phyloP scores from a whole-genome alignment of 2,329 filamentous ascomycete genomes.

The Diaporthe humulicola region DNA sequence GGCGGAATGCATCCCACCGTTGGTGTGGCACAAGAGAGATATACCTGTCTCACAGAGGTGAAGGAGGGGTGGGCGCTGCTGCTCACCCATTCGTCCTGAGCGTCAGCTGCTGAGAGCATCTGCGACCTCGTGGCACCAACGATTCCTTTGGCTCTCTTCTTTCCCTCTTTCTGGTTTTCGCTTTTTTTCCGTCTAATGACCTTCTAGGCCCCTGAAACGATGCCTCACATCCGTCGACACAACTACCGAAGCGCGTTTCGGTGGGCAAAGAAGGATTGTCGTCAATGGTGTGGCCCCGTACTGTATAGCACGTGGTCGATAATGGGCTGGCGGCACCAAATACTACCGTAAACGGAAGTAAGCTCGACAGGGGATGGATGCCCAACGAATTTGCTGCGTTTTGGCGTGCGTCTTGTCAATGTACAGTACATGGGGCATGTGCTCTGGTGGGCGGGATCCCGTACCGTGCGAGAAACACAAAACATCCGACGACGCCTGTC shows the following conservation, averaged over 20 bases:
- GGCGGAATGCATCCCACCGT: constrained; percentile 20
- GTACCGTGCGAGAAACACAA: constrained; percentile 27
- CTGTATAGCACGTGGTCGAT: constrained; percentile 30
- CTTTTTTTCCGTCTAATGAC: not conserved
- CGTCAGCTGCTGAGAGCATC: not conserved
- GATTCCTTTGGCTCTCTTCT: not conserved
- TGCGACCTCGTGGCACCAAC: constrained; percentile 17
- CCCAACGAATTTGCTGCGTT: not conserved
- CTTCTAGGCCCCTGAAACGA: constrained; percentile 1
- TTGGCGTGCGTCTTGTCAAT: not conserved
- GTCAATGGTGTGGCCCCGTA: constrained; percentile 3
- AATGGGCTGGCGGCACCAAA: constrained; percentile 5
- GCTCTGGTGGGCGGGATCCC: not conserved
- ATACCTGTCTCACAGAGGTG: constrained; percentile 22
- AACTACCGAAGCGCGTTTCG: constrained; percentile 17
- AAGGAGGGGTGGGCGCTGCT: not conserved
- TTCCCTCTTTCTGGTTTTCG: not conserved
- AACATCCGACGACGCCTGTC: constrained; percentile 30
- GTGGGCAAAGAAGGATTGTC: constrained; percentile 9
- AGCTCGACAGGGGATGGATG: constrained; percentile 27
- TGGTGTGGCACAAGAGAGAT: constrained; percentile 27
- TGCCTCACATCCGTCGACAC: constrained; percentile 2
- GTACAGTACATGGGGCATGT: constrained; percentile 4
- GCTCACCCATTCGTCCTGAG: not conserved
- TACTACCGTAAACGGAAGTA: constrained; percentile 5